These are phyloP conservation scores for Lippia alba DNA, from an alignment of 305 asterid species.

Conservation along the genomic window DNA sequence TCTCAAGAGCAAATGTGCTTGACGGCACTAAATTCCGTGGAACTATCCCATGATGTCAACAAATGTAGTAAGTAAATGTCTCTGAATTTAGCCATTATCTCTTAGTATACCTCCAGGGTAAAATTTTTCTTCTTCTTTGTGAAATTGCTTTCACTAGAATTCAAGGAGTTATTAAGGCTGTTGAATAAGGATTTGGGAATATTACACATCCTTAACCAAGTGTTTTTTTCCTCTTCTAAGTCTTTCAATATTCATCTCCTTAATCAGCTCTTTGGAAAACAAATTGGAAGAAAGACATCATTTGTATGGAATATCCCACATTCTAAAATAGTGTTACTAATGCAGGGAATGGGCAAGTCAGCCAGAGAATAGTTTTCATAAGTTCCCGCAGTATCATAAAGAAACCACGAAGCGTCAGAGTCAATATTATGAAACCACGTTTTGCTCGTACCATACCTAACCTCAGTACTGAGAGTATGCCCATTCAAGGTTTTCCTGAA, in stretches of 20 bases:
- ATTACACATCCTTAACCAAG: background rate
- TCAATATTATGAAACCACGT: conserved; percentile 53
- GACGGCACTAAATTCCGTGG: conserved; percentile 48
- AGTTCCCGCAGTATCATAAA: conserved; percentile 41
- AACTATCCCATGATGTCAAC: conserved; percentile 36
- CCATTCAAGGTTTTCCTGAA: conserved; percentile 61
- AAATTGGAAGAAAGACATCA: conserved; percentile 35
- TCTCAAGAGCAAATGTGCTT: conserved; percentile 57
- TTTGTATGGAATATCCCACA: conserved; percentile 26
- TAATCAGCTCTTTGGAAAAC: conserved; percentile 37
- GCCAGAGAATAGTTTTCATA: conserved; percentile 37
- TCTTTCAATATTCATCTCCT: conserved; percentile 2
- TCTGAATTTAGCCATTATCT: conserved; percentile 17
- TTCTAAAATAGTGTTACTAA: conserved; percentile 36
- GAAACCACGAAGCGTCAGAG: conserved; percentile 43
- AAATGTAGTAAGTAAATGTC: conserved; percentile 51
- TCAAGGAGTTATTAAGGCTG: background rate
- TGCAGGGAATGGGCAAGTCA: conserved; percentile 35
- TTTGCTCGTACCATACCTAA: conserved; percentile 50
- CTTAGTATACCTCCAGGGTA: background rate
- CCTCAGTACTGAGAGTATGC: conserved; percentile 53
- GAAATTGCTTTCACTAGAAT: background rate
- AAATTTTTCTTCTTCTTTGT: background rate
- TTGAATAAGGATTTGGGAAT: no score
- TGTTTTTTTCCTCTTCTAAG: conserved; percentile 4